phyloP scores from a whole-genome alignment of 108 stramenopile genomes.

The Heterococcus sp. region DNA sequence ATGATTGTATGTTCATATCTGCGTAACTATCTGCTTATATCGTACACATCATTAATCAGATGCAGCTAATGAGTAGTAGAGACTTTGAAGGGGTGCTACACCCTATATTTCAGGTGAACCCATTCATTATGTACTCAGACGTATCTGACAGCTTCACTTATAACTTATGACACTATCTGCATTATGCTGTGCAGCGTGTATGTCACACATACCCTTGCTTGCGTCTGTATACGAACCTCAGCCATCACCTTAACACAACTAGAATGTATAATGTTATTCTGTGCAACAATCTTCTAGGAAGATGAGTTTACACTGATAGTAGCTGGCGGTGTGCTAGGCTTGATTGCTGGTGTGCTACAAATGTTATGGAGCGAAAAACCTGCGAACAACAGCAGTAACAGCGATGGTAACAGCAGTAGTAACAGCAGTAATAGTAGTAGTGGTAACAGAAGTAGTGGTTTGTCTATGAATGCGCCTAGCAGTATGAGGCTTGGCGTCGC shows the following conservation, averaged over 20 bases:
- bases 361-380: slow-evolving; percentile 42
- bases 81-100: slow-evolving; percentile 88
- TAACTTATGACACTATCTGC: too few relatives aligned
- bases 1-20: not conserved
- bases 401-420: slow-evolving; percentile 17
- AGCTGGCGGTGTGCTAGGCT: slow-evolving; percentile 83
- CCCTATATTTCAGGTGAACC: slow-evolving; percentile 91
- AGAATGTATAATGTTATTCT: too few relatives aligned
- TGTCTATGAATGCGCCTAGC: too few relatives aligned
- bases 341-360: slow-evolving; percentile 73
- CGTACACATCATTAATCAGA: slow-evolving; percentile 43
- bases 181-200: too few relatives aligned
- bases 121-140: too few relatives aligned
- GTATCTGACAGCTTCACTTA: too few relatives aligned
- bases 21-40: not conserved
- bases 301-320: slow-evolving; percentile 87
- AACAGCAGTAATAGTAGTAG: not conserved
- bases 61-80: slow-evolving; percentile 67
- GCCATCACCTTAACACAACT: too few relatives aligned
- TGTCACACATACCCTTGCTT: too few relatives aligned
- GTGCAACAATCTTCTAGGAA: too few relatives aligned
- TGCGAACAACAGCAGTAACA: slow-evolving; percentile 13
- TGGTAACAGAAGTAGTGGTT: not conserved
- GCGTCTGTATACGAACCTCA: too few relatives aligned
- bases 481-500: too few relatives aligned